phyloP scores from a whole-genome alignment of 2,329 filamentous ascomycete genomes.

The Aureobasidium subglaciale region DNA sequence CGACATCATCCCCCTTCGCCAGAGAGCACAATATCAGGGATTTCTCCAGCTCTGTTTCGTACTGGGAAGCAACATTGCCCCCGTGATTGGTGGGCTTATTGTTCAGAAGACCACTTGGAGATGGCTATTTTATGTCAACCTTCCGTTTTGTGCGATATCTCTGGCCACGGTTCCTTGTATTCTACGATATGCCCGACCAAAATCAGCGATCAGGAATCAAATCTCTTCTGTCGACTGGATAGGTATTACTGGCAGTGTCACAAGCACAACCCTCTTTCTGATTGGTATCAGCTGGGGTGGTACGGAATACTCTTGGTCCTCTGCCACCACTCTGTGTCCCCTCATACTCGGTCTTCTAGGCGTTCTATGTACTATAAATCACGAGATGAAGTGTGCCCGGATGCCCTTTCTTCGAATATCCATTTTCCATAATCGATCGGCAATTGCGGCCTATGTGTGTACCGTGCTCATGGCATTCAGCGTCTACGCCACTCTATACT shows the following conservation, averaged over 20 bases:
- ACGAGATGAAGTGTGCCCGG: conserved; percentile 32
- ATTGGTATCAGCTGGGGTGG: conserved; percentile 48
- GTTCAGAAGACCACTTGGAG: conserved; percentile 23
- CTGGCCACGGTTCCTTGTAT: conserved; percentile 45
- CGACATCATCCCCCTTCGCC: conserved; percentile 43
- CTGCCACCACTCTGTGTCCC: conserved; percentile 31
- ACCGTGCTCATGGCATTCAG: conserved; percentile 36
- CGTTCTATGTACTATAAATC: conserved; percentile 28
- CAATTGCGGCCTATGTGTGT: not conserved
- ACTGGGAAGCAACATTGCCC: conserved; percentile 29
- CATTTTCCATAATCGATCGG: not conserved
- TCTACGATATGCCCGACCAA: conserved; percentile 47
- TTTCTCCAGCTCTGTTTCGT: conserved; percentile 24
- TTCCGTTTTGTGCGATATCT: conserved; percentile 43
- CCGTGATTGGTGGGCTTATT: conserved; percentile 19
- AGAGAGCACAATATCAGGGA: conserved; percentile 39
- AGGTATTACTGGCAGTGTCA: conserved; percentile 45
- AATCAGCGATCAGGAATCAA: conserved; percentile 34
- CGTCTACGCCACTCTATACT: conserved; percentile 61
- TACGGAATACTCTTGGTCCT: conserved; percentile 33
- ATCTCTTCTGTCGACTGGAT: conserved; percentile 49
- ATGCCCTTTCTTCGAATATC: conserved; percentile 34
- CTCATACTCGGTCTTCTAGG: conserved; percentile 32
- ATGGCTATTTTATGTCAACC: conserved; percentile 48
- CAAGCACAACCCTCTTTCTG: conserved; percentile 45